Evolutionary conservation across 2,329 filamentous ascomycete species (phyloP).

Genomic region (Raffaelea arxii): DNA sequence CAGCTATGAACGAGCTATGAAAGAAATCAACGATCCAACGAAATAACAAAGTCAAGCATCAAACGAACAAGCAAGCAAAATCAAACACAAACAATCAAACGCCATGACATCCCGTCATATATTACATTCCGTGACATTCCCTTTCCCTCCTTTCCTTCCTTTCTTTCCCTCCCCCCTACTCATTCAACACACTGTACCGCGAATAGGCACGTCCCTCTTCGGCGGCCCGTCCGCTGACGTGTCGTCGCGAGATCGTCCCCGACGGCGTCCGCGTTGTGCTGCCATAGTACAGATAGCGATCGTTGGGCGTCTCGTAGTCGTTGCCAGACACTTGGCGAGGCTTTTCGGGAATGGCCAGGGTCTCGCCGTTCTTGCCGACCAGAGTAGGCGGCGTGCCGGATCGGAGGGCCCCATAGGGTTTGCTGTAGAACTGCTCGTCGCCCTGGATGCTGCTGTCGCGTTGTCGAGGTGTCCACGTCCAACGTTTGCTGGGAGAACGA

Average conservation of each 20-base stretch:
- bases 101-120: not conserved
- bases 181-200: conserved; percentile 14
- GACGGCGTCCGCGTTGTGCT: conserved; percentile 7
- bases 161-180: conserved; percentile 2
- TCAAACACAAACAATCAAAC: not conserved
- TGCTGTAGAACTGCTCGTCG: conserved; percentile 37
- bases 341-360: conserved; percentile 17
- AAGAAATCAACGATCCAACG: no score
- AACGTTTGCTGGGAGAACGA: conserved; percentile 8
- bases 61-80: no score
- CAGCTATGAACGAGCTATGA: no score
- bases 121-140: not conserved
- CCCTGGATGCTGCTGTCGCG: conserved; percentile 37
- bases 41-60: no score
- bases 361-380: conserved; percentile 24
- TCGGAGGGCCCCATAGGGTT: conserved; percentile 50
- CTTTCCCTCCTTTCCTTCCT: not conserved
- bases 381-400: conserved; percentile 43
- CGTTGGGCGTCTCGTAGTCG: conserved; percentile 26
- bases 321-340: conserved; percentile 49
- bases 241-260: conserved; percentile 34
- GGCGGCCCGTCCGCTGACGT: conserved; percentile 63
- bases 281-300: conserved; percentile 15
- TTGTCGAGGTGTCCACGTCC: conserved; percentile 10
- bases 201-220: conserved; percentile 50